Percentiles rank a stretch among this genome's conserved stretches.
These are phyloP conservation scores for Paramecium pentaurelia DNA, from an alignment of 73 alveolate species.

Conservation along the genomic window DNA sequence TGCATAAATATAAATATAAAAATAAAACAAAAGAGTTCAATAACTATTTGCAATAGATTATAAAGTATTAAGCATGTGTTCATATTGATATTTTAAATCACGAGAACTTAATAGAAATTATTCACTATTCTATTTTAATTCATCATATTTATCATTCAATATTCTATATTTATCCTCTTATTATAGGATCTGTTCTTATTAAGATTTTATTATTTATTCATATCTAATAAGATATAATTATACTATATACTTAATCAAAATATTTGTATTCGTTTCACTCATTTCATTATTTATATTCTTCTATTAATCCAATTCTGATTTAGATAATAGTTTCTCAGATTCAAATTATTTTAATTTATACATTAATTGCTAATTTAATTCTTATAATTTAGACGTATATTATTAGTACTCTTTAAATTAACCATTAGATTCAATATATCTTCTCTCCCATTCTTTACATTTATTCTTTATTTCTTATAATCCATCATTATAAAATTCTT, in stretches of 20 bases:
- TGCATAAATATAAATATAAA: not conserved
- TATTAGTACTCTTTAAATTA: not conserved
- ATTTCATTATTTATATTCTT: not conserved
- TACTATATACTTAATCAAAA: not conserved
- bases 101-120: not conserved
- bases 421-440: not conserved
- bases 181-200: not conserved
- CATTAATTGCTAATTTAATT: not conserved
- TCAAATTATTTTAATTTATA: conserved; percentile 5
- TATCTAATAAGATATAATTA: not conserved
- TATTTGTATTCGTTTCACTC: not conserved
- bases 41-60: not conserved
- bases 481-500: not conserved
- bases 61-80: conserved; percentile 8
- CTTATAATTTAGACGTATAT: not conserved
- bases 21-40: not conserved
- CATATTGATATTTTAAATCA: conserved; percentile 9
- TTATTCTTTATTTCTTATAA: not conserved
- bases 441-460: conserved; percentile 28
- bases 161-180: not conserved
- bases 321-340: not conserved
- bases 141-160: not conserved
- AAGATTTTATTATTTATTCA: not conserved
- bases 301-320: not conserved
- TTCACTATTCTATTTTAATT: not conserved